Evolutionary conservation across 495 filamentous ascomycete species (phyloP), one percentile per base, ranked within the genome.

Genomic region (Xylaria cubensis): DNA sequence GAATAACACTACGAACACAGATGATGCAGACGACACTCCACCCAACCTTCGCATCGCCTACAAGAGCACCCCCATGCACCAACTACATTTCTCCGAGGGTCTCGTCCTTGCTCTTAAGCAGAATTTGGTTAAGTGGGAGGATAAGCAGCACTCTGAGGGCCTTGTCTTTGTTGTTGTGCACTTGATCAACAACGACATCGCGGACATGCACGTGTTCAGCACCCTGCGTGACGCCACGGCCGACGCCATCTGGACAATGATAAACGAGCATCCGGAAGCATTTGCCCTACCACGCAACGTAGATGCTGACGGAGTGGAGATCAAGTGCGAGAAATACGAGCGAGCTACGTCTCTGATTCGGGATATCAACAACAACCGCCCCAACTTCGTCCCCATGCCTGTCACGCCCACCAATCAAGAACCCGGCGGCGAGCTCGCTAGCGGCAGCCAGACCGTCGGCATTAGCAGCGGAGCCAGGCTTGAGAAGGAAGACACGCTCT

Each of bases 31-130:
- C 5, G 24, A 32, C 12, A 41, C n/a, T 13, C 42, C 15, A 56
- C 13, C 64, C 34, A 42, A 44, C 66, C 66, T 21, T 17, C n/a
- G n/a, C 41, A 69, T 61, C 41, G 67, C 67, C 8, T 69, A 61
- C 67, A 69, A 61, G 39, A 59, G 41, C 24, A 69, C 67, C 5
- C 67, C 67, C 10, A 4, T 61, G 4, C 55, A 46, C 41, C 67
- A 69, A 13, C 67, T 69, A 0, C 29, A 69, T 13, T 69, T 59
- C 41, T 26, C 67, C 41, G 42, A 69, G 29, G 41, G n/a, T 9
- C 32, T 69, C 9, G 17, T 50, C 5, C 39, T 61, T 0, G 39
- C 39, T 4, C 39, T 69, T 19, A 44, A 50, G 53, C 36, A 62
- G 42, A 59, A 50, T 10, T 13, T 41, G n/a, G 36, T 26, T 19